Percentiles rank a stretch among this genome's conserved stretches.
Evolutionary conservation across 805 yeast species (phyloP).

Genomic region (Kazachstania viticola): DNA sequence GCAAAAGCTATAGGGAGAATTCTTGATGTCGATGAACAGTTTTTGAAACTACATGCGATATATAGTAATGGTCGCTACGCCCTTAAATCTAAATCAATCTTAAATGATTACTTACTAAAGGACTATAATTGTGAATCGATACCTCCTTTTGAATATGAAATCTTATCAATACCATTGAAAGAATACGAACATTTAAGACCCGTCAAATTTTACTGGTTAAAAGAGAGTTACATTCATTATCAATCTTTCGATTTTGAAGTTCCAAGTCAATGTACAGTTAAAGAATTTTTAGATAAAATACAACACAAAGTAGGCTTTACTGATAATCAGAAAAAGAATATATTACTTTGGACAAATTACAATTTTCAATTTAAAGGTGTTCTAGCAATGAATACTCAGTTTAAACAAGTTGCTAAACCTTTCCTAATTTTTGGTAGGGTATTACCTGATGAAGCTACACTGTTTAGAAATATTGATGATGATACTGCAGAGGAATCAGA

Average conservation of each 20-base stretch:
- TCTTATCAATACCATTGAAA: conserved; percentile 57
- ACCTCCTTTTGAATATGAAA: conserved; percentile 61
- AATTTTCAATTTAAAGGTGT: conserved; percentile 28
- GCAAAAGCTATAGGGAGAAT: conserved; percentile 47
- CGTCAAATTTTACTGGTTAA: conserved; percentile 60
- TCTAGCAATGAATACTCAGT: conserved; percentile 26
- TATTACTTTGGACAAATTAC: conserved; percentile 47
- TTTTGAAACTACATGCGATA: conserved; percentile 55
- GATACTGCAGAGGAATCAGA: conserved; percentile 13
- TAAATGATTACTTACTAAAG: conserved; percentile 28
- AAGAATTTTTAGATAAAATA: conserved; percentile 43
- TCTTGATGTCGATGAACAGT: conserved; percentile 44
- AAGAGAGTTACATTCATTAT: conserved; percentile 57
- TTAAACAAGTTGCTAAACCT: conserved; percentile 30
- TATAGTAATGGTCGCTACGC: conserved; percentile 49
- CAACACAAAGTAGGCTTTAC: conserved; percentile 43
- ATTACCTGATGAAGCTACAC: conserved; percentile 31
- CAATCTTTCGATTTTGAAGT: conserved; percentile 59
- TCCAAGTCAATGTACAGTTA: conserved; percentile 48
- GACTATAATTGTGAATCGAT: conserved; percentile 26
- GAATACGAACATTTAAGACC: conserved; percentile 70
- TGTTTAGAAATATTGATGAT: conserved; percentile 15
- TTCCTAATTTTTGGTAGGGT: conserved; percentile 36
- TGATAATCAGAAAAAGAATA: conserved; percentile 33
- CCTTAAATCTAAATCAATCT: conserved; percentile 23